Conservation (phyloP, 2,329 filamentous ascomycete species). For the Aspergillus sp. region DNA sequence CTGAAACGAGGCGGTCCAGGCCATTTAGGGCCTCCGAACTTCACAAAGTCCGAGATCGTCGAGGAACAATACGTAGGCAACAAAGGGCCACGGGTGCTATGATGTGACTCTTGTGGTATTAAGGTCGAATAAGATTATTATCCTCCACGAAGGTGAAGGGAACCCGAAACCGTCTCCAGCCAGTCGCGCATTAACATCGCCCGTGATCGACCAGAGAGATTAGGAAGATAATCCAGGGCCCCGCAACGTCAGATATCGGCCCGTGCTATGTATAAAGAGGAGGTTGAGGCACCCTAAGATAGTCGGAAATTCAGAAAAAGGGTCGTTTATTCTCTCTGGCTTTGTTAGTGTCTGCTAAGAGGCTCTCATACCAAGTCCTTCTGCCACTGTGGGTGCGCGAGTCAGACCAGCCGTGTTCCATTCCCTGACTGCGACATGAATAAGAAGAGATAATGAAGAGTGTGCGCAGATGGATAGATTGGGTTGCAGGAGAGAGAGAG, state of each 20-base stretch:
- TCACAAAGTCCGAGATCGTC: neutral
- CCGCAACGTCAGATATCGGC: neutral
- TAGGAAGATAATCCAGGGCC: neutral
- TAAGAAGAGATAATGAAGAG: no score
- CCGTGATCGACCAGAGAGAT: neutral
- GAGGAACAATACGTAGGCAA: no score
- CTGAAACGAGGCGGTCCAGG: neutral
- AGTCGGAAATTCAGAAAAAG: neutral
- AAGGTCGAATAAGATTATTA: neutral
- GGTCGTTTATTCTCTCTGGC: constrained; percentile 9
- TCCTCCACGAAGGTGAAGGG: neutral
- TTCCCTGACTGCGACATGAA: no score
- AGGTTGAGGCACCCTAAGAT: neutral
- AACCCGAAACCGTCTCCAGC: neutral
- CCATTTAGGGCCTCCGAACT: neutral
- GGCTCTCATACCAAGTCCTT: no score
- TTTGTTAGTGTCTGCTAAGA: no score
- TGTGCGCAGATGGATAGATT: no score
- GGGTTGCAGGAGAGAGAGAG: no score
- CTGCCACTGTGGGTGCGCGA: no score
- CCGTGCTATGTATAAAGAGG: neutral
- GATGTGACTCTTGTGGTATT: no score
- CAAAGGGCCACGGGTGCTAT: no score
- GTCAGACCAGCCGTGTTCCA: no score
- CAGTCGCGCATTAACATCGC: neutral